Conservation (phyloP, 108 stramenopile species). For the Cyclotella kingstonii region DNA sequence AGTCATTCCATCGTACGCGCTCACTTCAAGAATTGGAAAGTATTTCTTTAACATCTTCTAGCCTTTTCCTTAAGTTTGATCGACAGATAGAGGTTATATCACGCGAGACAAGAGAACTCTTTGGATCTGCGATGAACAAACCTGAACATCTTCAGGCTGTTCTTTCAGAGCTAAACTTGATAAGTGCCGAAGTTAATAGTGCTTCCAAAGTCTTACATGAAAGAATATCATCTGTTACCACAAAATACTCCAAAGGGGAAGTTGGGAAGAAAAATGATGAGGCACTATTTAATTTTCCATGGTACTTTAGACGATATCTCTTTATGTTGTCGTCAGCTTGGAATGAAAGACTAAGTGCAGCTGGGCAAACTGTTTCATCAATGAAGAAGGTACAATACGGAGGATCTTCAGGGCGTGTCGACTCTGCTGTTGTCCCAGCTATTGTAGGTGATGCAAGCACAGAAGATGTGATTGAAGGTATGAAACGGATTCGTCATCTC, state of each 20-base stretch:
- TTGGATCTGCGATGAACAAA: slow-evolving; percentile 61
- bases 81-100: slow-evolving; percentile 86
- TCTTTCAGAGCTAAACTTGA: slow-evolving; percentile 71
- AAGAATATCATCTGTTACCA: slow-evolving; percentile 78
- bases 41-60: slow-evolving; percentile 74
- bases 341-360: slow-evolving; percentile 85
- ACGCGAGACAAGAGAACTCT: slow-evolving; percentile 74
- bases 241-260: slow-evolving; percentile 48
- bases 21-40: slow-evolving; percentile 68
- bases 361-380: slow-evolving; percentile 79
- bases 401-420: slow-evolving; percentile 41
- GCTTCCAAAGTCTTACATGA: slow-evolving; percentile 82
- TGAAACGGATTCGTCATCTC: slow-evolving; percentile 72
- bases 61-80: slow-evolving; percentile 82
- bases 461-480: slow-evolving; percentile 77
- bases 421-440: slow-evolving; percentile 48
- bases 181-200: slow-evolving; percentile 78
- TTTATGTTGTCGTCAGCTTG: slow-evolving; percentile 84
- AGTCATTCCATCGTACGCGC: slow-evolving; percentile 62
- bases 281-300: slow-evolving; percentile 52
- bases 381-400: slow-evolving; percentile 78
- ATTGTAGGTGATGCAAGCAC: slow-evolving; percentile 64
- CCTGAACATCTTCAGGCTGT: slow-evolving; percentile 84
- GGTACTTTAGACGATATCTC: slow-evolving; percentile 69
- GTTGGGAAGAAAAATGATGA: slow-evolving; percentile 13